Conservation (phyloP, 495 filamentous ascomycete genomes). For the Aspergillus ellipticus region DNA sequence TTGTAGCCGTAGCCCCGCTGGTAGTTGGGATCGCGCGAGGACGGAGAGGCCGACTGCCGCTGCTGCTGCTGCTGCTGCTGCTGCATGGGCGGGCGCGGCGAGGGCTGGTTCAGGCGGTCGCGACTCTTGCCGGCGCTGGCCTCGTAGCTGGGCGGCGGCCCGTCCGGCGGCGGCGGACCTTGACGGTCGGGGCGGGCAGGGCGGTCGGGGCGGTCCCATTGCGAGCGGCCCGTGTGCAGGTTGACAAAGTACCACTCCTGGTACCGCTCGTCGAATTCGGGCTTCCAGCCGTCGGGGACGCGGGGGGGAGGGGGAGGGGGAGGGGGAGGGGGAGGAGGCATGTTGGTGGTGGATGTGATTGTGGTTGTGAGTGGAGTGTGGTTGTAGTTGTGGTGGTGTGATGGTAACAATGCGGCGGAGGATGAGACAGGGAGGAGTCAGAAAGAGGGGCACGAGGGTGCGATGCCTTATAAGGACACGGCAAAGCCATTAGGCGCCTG, state of each 20-base stretch:
- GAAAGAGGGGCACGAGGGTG: too few species aligned
- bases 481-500: too few species aligned
- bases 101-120: neutral
- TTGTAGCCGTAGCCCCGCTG: neutral
- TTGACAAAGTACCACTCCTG: conserved; percentile 1
- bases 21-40: too few species aligned
- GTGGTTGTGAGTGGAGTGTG: neutral
- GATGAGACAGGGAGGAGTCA: too few species aligned
- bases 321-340: neutral
- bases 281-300: neutral
- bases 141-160: neutral
- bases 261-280: neutral
- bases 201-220: conserved; percentile 1
- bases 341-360: neutral
- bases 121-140: conserved; percentile 19
- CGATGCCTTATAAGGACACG: too few species aligned
- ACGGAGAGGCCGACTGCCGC: too few species aligned
- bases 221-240: neutral
- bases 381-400: too few species aligned
- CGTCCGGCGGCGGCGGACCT: neutral
- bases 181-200: neutral
- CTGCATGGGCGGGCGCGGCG: neutral
- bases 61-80: too few species aligned
- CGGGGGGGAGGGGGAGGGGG: neutral
- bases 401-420: too few species aligned